These are phyloP conservation scores for Fusarium papillatum DNA, from an alignment of 2,329 filamentous ascomycete species.

Conservation along the genomic window DNA sequence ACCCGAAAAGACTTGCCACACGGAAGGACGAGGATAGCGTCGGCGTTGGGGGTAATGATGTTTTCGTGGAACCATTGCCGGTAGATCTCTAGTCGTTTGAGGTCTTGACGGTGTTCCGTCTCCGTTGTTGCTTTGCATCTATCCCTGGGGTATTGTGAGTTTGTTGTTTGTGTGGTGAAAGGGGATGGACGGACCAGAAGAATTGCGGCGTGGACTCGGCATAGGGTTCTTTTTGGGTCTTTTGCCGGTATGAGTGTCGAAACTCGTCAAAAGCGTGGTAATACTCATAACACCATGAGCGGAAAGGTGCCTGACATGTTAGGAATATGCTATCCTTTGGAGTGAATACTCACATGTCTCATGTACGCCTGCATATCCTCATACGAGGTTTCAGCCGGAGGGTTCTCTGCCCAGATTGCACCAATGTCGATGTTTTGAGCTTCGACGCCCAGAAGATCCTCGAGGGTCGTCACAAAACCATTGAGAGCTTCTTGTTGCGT, in stretches of 20 bases:
- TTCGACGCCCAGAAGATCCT: conserved; percentile 27
- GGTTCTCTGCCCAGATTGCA: conserved; percentile 31
- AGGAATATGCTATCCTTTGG: neutral
- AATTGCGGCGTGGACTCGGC: conserved; percentile 46
- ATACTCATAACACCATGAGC: conserved; percentile 50
- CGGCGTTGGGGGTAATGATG: conserved; percentile 40
- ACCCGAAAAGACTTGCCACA: conserved; percentile 31
- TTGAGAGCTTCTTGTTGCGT: conserved; percentile 21
- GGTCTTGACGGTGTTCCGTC: conserved; percentile 17
- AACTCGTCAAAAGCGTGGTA: conserved; percentile 48
- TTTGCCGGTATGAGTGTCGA: conserved; percentile 38
- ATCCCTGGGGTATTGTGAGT: conserved; percentile 29
- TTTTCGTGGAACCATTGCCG: conserved; percentile 48
- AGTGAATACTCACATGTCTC: conserved; percentile 39
- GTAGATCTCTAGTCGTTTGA: conserved; percentile 44
- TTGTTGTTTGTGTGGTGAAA: too few species aligned
- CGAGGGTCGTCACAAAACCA: conserved; percentile 43
- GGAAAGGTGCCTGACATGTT: conserved; percentile 46
- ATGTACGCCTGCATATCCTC: conserved; percentile 45
- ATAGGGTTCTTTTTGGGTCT: conserved; percentile 42
- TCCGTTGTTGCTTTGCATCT: conserved; percentile 32
- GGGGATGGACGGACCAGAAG: conserved; percentile 44
- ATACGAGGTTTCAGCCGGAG: conserved; percentile 7
- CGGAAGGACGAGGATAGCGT: conserved; percentile 47
- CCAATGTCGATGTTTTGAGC: conserved; percentile 33